Evolutionary conservation across 768 basidiomycete species (phyloP), one percentile per base, ranked within the genome.

Genomic region (Pisolithus microcarpus): DNA sequence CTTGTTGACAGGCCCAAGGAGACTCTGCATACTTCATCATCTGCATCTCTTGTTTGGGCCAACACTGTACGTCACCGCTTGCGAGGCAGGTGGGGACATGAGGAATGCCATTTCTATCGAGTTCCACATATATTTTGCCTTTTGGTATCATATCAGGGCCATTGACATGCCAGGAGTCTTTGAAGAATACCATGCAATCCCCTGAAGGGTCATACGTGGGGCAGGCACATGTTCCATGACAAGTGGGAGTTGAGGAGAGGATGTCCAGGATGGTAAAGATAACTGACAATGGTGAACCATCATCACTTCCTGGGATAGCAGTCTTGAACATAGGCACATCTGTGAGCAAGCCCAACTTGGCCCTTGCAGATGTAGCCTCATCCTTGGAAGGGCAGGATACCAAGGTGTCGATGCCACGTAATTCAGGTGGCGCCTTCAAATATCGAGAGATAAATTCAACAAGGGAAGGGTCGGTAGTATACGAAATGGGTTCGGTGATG

Each of bases 361-460:
- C 28, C 37, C 38, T 18, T 18, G 52, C 21, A 10, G 3, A 3
- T 8, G 1, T 18, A 15, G 52, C 52, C 24, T 53, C 36, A 4
- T 21, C 16, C 6, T 7, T 9, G 7, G 34, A 8, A 46, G 43
- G 15, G 19, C 4, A 7, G 23, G 36, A 24, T 5, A 51, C 21
- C 1, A 43, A 44, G 2, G 56, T 38, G 47, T 72, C 69, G 18
- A 50, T 31, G 4, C 68, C 65, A 11, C 60, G 50, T 24, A 54
- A 45, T 1, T 45, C 28, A 46, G 19, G 48, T 38, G 39, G 39
- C 34, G 58, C 53, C 23, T 55, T 55, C 9, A 52, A 51, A 52
- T 56, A 69, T 28, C 58, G 53, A 51, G 51, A 59, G 37, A 70
- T 57, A 55, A 67, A 71, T 13, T 57, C 48, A 13, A 51, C 37